A percentile compares a stretch with the other conserved stretches of the same genome.
phyloP scores from a whole-genome alignment of 1,284 basidiomycete genomes.

The Taiwanofungus camphoratus region DNA sequence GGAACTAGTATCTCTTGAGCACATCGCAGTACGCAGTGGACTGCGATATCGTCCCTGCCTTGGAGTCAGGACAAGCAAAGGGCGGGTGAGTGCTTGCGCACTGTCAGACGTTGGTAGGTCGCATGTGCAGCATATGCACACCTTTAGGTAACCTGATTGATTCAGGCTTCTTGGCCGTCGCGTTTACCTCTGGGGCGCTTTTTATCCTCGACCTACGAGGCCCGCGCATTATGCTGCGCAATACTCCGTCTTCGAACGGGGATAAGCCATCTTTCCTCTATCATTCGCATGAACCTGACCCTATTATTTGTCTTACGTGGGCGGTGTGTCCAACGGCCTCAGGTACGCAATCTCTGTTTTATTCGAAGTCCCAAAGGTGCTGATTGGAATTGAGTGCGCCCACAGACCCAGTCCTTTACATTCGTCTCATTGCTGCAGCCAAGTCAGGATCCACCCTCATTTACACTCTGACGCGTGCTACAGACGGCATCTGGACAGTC shows the following conservation, averaged over 20 bases:
- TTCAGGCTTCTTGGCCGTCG: conserved; percentile 69
- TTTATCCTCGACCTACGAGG: conserved; percentile 69
- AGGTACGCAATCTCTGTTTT: too few relatives aligned
- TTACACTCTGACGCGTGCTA: conserved; percentile 44
- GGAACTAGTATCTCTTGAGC: conserved; percentile 44
- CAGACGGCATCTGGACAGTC: conserved; percentile 43
- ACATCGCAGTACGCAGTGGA: conserved; percentile 34
- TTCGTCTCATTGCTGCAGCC: conserved; percentile 61
- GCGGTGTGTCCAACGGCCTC: conserved; percentile 36
- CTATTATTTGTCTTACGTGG: conserved; percentile 59
- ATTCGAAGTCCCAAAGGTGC: too few relatives aligned
- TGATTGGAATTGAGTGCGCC: conserved; percentile 14
- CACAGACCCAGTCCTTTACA: conserved; percentile 43
- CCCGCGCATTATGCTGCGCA: conserved; percentile 54
- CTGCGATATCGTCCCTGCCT: conserved; percentile 56
- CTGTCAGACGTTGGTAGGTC: conserved; percentile 62
- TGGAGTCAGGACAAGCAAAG: conserved; percentile 47
- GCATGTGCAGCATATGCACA: not conserved
- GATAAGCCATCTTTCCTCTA: conserved; percentile 29
- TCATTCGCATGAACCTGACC: conserved; percentile 30
- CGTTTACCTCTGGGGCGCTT: conserved; percentile 56
- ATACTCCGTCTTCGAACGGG: conserved; percentile 27
- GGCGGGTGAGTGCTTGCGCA: conserved; percentile 48
- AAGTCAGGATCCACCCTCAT: conserved; percentile 56
- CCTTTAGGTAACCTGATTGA: not conserved